phyloP scores from a whole-genome alignment of 2,329 filamentous ascomycete species.

The Ophiostoma perfectum region DNA sequence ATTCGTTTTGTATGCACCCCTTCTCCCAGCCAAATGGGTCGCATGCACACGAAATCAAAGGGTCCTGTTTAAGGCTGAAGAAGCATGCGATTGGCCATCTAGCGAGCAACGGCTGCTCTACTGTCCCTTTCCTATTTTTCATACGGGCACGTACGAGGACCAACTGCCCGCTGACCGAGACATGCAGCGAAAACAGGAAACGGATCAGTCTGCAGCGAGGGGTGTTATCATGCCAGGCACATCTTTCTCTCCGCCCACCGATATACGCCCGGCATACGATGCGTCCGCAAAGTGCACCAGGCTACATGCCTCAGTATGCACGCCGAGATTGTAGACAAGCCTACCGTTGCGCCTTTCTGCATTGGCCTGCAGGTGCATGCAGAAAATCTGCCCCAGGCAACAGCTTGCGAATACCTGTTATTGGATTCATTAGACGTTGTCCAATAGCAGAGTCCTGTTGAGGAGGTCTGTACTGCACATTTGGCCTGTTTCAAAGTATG shows the following conservation, averaged over 20 bases:
- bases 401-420: neutral
- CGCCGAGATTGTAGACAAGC: neutral
- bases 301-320: neutral
- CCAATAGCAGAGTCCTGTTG: neutral
- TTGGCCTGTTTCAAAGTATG: neutral
- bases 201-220: neutral
- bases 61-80: conserved; percentile 4
- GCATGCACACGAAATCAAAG: neutral
- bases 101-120: neutral
- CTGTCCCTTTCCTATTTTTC: neutral
- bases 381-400: neutral
- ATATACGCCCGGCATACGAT: neutral
- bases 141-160: neutral
- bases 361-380: neutral
- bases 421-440: neutral
- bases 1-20: neutral
- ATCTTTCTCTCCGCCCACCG: neutral
- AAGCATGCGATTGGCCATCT: neutral
- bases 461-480: neutral
- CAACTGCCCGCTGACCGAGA: conserved; percentile 16
- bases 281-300: neutral
- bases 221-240: neutral
- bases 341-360: neutral
- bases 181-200: conserved; percentile 19
- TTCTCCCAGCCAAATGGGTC: neutral